Base-by-base conservation (phyloP, 495 filamentous ascomycete species). In the Aspergillus ellipticus region DNA sequence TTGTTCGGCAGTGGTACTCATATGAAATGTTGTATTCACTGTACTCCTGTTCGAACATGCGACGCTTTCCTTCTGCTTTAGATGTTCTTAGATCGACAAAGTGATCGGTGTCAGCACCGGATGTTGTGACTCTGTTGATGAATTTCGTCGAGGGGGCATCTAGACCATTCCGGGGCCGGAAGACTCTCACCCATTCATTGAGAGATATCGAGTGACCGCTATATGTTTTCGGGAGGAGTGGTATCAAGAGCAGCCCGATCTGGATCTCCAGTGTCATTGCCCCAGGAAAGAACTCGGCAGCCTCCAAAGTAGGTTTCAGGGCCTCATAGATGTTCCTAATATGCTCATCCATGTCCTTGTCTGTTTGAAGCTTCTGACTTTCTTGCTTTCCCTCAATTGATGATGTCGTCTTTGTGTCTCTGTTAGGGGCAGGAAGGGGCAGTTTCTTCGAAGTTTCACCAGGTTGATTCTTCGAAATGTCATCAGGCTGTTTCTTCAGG, bases 1-100 rank as follows among this genome's bases (percentile, higher is more conserved):
- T 60, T 0, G 63, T 60, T 19, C 46, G 62, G 54, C 82, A 85
- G 15, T 66, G 67, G 37, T 82, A 81, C 20, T 83, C 78, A 56
- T 86, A 88, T 2, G 67, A 56, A 3, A 80, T 66, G 24, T 53
- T 69, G 20, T 62, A 60, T 2, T 62, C 60, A 6, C 49, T 56
- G 15, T 66, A 61, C 0, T 64, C 49, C 9, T 59, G 49, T 13
- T 71, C 62, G 39, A 79, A 79, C 2, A 79, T 22, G 1, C 58
- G 59, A 24, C 19, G 49, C 11, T 60, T 64, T 1, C 58, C 58
- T 42, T 66, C 64, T 5, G 41, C 54, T 29, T 61, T 60, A 1
- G 65, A 59, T 15, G 59, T 55, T 17, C 65, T 66, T 35, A 76
- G 28, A 49, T 69, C 61, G 0, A 79, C 22, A 24, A 78, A 66